Evolutionary conservation across 2,329 filamentous ascomycete species (phyloP), one percentile per base, ranked within the genome.

Genomic region (Mycogone perniciosa): DNA sequence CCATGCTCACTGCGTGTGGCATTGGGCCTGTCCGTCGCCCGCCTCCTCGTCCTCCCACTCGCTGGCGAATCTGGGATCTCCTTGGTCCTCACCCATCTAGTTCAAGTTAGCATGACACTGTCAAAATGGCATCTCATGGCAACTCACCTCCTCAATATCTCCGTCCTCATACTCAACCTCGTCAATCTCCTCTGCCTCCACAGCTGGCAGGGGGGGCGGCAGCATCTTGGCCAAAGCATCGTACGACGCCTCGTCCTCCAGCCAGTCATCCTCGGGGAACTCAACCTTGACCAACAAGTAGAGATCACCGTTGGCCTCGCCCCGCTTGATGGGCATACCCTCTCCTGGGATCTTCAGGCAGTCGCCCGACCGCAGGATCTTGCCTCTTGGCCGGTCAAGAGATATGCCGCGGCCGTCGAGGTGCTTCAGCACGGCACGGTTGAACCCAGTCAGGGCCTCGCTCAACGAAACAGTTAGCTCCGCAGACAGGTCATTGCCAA

Each of bases 321-420:
- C 88, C 51, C 85, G 84, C 77, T 96, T 96, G 60, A 85, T 70
- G 2, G 93, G 93, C 93, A 99, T 99, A 54, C 93, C 93, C 72
- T 99, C 93, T 29, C 89, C 90, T 2, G 77, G 70, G 1, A 99
- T 75, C 74, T 90, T 96, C 60, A 99, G 77, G 6, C 92, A 81
- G 64, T 99, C 88, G 29, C 84, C 86, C 0, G 93, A 91, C 29
- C 84, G 82, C 34, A 99, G 71, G 46, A 97, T 77, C 67, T 91
- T 86, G 59, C 92, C 92, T 62, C 86, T 82, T 11, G 88, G 82
- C 58, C 93, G 85, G 49, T 84, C 79, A 43, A 99, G 76, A 52
- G 86, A 80, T 53, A 99, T 92, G 31, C 93, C 93, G 51, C 93
- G 82, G 31, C 92, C 93, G 64, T 99, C 93, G 7, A 99, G 82